These are phyloP conservation scores for Caulochytrium protostelioides DNA, from an alignment of 371 early-diverging fungal genomes.

Conservation along the genomic window DNA sequence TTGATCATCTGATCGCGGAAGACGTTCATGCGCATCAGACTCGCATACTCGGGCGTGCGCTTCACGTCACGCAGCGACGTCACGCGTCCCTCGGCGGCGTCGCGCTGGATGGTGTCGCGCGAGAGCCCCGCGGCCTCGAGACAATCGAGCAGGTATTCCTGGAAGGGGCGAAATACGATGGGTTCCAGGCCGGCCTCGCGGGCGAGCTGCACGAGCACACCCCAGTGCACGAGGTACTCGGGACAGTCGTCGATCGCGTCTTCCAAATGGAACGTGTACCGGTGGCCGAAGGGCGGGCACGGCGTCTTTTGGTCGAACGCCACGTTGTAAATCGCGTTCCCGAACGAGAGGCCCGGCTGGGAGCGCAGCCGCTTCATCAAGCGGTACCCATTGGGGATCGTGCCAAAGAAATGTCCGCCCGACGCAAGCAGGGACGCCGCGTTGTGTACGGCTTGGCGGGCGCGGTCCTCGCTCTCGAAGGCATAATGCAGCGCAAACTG, in stretches of 20 bases:
- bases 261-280: slow-evolving; percentile 78
- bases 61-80: no score
- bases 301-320: slow-evolving; percentile 44
- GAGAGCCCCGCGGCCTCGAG: no score
- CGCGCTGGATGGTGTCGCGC: no score
- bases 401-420: slow-evolving; percentile 82
- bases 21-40: no score
- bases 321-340: slow-evolving; percentile 66
- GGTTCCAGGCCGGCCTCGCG: no score
- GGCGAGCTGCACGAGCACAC: no score
- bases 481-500: slow-evolving; percentile 98
- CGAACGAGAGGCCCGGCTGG: slow-evolving; percentile 34
- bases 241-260: slow-evolving; percentile 93
- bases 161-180: no score
- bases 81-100: no score
- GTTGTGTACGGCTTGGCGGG: slow-evolving; percentile 60
- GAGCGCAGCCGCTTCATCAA: slow-evolving; percentile 33
- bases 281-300: slow-evolving; percentile 51
- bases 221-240: slow-evolving; percentile 75
- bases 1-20: no score
- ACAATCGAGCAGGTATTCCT: no score
- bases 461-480: slow-evolving; percentile 64
- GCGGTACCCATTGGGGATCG: slow-evolving; percentile 81
- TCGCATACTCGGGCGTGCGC: no score
- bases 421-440: slow-evolving; percentile 46